A percentile compares a stretch with the other conserved stretches of the same genome.
These are phyloP conservation scores for Penicillium cosmopolitanum DNA, from an alignment of 495 filamentous ascomycete species.

Conservation along the genomic window DNA sequence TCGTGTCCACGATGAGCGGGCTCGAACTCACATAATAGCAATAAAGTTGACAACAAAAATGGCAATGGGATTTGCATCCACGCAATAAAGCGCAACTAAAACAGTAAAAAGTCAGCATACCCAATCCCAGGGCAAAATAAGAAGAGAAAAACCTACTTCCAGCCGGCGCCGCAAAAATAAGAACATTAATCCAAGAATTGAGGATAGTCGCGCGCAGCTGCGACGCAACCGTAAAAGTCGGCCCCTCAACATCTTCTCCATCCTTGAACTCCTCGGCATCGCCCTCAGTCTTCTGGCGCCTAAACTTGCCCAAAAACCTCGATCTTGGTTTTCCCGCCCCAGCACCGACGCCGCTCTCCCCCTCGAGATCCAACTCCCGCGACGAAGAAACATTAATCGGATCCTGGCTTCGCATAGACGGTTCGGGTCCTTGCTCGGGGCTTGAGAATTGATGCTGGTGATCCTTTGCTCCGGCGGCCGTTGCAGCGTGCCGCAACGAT, in stretches of 20 bases:
- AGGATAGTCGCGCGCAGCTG: constrained; percentile 74
- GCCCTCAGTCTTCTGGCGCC: constrained; percentile 13
- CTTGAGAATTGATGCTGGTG: no score
- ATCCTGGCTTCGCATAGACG: constrained; percentile 38
- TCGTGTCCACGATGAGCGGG: background rate
- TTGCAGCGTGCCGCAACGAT: background rate
- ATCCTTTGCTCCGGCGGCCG: background rate
- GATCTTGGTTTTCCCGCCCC: constrained; percentile 27
- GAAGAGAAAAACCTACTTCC: constrained; percentile 49
- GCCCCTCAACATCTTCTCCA: constrained; percentile 26
- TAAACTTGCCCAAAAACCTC: constrained; percentile 29
- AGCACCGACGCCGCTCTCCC: constrained; percentile 1
- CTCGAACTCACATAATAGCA: constrained; percentile 66
- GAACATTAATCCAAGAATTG: constrained; percentile 81
- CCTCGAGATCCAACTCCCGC: constrained; percentile 17
- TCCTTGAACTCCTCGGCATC: constrained; percentile 39
- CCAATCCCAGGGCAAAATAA: background rate
- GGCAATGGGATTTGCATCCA: constrained; percentile 55
- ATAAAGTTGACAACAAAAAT: constrained; percentile 90
- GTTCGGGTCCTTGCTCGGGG: constrained; percentile 17
- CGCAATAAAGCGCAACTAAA: constrained; percentile 67
- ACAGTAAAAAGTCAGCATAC: constrained; percentile 11
- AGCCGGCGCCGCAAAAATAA: constrained; percentile 76
- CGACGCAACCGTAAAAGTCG: constrained; percentile 66
- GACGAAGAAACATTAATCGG: constrained; percentile 40